Base-by-base conservation (phyloP, 192 early-diverging fungal genomes). In the Haplosporangium gracile region DNA sequence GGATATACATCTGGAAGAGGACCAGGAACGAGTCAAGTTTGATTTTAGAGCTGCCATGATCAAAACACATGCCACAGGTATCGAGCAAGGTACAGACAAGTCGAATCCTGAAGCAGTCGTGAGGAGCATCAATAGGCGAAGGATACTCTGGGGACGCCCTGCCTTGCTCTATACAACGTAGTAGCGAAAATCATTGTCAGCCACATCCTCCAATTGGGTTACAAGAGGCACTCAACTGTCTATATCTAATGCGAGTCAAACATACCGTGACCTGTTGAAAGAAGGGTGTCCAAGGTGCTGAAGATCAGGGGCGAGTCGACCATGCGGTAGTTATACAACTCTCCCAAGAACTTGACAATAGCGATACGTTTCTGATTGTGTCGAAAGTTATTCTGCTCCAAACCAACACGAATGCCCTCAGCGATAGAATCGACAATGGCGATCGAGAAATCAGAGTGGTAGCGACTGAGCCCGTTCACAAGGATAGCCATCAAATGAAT, bases 91-190 rank as follows among this genome's bases (percentile, higher is more conserved):
- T 95, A 90, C 96, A 97, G 68, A 92, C 91, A 9, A 99, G 90
- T 16, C 98, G 94, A 24, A 97, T 91, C 36, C 99, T 94, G 92
- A 99, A 99, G 85, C 95, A 98, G 85, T 99, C 98, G 70, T 93
- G 85, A 20, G 95, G 92, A 7, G 94, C 90, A 81, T 99, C 99
- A 8, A 96, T 83, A 22, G 91, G 91, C 72, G 91, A 93, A 55
- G 88, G 86, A 10, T 93, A 80, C 57, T 93, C 83, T 90, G 93
- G 93, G 4, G 88, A 83, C 39, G 91, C 91, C 40, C 88, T 70
- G 16, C 90, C 91, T 77, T 84, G 83, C 16, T 93, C 92, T 93
- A 78, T 32, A 26, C 75, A 20, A 70, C 13, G 65, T 34, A 16
- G 22, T 5, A 45, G 22, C 20, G 24, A 38, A 60, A 43, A 68